These are phyloP conservation scores for Kwoniella bestiolae DNA, from an alignment of 768 basidiomycete species.

Conservation along the genomic window DNA sequence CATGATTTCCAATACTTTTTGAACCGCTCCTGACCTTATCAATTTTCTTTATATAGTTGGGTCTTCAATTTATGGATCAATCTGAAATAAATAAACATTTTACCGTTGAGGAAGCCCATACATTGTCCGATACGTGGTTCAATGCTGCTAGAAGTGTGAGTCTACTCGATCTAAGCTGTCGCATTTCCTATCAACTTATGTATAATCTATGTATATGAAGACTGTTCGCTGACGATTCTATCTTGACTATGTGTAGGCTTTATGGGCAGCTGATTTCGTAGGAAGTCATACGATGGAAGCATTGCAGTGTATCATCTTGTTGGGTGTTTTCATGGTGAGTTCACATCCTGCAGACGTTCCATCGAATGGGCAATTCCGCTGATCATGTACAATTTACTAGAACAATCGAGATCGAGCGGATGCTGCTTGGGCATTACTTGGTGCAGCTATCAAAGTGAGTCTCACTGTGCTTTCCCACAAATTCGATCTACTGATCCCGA, in stretches of 20 bases:
- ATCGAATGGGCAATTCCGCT: no score
- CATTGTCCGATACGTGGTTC: constrained; percentile 53
- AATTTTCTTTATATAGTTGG: constrained; percentile 39
- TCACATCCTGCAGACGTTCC: background rate
- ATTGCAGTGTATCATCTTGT: constrained; percentile 52
- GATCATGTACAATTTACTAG: constrained; percentile 21
- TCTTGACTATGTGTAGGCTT: constrained; percentile 27
- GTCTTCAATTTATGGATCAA: constrained; percentile 56
- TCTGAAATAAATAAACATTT: constrained; percentile 50
- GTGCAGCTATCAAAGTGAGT: constrained; percentile 56
- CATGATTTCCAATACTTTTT: background rate
- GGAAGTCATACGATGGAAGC: constrained; percentile 52
- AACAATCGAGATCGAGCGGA: constrained; percentile 58
- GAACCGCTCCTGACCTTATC: background rate
- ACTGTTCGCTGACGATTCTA: background rate
- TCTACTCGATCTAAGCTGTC: no score
- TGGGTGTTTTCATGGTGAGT: constrained; percentile 55
- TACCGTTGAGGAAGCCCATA: constrained; percentile 48
- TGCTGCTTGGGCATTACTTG: constrained; percentile 57
- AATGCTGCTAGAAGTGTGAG: constrained; percentile 42
- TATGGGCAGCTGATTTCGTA: constrained; percentile 57
- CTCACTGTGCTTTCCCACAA: background rate
- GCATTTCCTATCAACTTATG: no score
- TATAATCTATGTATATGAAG: no score
- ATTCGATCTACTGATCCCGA: constrained; percentile 5